These are phyloP conservation scores for Cercospora sojina DNA, from an alignment of 2,329 filamentous ascomycete genomes.

Conservation along the genomic window DNA sequence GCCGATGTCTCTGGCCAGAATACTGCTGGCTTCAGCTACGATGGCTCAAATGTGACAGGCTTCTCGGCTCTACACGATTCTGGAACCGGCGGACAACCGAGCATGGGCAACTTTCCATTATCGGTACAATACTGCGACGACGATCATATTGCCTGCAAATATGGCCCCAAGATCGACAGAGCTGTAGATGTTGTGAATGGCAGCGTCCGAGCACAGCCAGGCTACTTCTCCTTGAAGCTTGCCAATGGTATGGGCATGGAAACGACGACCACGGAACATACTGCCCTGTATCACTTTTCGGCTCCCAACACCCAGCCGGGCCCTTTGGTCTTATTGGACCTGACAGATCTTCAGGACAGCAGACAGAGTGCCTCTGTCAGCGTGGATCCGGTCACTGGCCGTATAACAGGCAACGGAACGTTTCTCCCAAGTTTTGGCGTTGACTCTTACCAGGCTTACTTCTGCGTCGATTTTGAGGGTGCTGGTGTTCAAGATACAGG, in stretches of 20 bases:
- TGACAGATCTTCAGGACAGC: slow-evolving; percentile 57
- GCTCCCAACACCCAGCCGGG: slow-evolving; percentile 43
- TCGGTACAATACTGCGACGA: slow-evolving; percentile 28
- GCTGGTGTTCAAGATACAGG: slow-evolving; percentile 55
- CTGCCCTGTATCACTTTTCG: slow-evolving; percentile 59
- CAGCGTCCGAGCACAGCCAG: slow-evolving; percentile 55
- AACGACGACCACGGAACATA: slow-evolving; percentile 59
- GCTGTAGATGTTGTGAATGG: slow-evolving; percentile 50
- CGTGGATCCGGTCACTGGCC: slow-evolving; percentile 52
- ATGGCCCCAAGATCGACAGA: slow-evolving; percentile 49
- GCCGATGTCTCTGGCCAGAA: slow-evolving; percentile 51
- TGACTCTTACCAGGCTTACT: slow-evolving; percentile 57
- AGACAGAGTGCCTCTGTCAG: slow-evolving; percentile 53
- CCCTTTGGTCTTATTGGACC: slow-evolving; percentile 58
- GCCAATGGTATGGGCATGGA: slow-evolving; percentile 57
- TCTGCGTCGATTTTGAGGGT: slow-evolving; percentile 59
- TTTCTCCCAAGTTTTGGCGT: slow-evolving; percentile 62
- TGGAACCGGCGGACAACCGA: slow-evolving; percentile 45
- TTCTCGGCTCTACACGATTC: slow-evolving; percentile 52
- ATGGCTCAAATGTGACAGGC: slow-evolving; percentile 45
- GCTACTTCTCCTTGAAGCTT: slow-evolving; percentile 59
- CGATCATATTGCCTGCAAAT: slow-evolving; percentile 46
- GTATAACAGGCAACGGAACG: slow-evolving; percentile 58
- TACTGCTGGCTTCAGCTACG: slow-evolving; percentile 56
- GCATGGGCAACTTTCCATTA: slow-evolving; percentile 28